phyloP scores from a whole-genome alignment of 1,284 basidiomycete species.

The Irpex sp. region DNA sequence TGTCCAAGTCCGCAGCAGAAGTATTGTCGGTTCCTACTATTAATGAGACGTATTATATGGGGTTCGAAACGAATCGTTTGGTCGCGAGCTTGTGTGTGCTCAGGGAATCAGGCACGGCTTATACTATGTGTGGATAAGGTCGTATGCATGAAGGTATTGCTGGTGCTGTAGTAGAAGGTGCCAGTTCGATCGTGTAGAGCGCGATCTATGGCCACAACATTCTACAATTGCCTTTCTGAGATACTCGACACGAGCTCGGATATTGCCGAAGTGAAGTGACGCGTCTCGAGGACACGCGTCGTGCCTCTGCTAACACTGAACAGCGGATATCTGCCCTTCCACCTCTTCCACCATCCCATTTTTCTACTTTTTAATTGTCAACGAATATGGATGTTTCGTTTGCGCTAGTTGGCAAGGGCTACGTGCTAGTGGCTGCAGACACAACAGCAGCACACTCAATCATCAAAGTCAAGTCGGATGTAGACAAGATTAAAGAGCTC shows the following conservation, averaged over 20 bases:
- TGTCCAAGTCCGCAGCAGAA: background rate
- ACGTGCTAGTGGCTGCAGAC: conserved; percentile 89
- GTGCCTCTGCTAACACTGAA: background rate
- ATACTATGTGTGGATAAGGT: too few species aligned
- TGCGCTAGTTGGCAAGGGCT: conserved; percentile 83
- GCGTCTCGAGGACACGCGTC: conserved; percentile 16
- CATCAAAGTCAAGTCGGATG: conserved; percentile 96
- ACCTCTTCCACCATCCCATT: background rate
- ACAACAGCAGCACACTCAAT: conserved; percentile 88
- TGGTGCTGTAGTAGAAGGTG: too few species aligned
- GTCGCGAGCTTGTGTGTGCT: background rate
- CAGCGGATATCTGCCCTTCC: background rate
- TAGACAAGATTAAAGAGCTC: conserved; percentile 95
- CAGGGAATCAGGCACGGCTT: too few species aligned
- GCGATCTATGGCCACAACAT: background rate
- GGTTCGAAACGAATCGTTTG: background rate
- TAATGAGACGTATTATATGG: conserved; percentile 1
- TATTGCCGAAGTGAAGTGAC: conserved; percentile 16
- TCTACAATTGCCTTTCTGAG: background rate
- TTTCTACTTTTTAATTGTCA: background rate
- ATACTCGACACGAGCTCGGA: conserved; percentile 1
- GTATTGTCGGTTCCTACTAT: conserved; percentile 1
- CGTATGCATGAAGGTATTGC: too few species aligned
- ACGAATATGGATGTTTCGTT: conserved; percentile 72
- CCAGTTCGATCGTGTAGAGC: too few species aligned